These are phyloP conservation scores for Coffea humblotiana DNA, from an alignment of 305 asterid species.

Conservation along the genomic window DNA sequence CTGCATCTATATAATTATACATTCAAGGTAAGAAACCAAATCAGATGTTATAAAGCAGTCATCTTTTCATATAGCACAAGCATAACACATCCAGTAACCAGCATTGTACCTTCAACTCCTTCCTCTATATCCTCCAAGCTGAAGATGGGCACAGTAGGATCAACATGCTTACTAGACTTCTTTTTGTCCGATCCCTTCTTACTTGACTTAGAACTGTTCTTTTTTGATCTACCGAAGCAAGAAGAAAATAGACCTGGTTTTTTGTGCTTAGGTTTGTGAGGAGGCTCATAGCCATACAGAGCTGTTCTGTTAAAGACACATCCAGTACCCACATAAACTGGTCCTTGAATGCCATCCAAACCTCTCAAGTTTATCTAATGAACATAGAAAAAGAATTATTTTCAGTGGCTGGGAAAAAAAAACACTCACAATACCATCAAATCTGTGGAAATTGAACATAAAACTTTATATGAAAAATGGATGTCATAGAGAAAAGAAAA, in stretches of 20 bases:
- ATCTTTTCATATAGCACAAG: background rate
- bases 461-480: background rate
- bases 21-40: background rate
- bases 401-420: slow-evolving; percentile 16
- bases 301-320: slow-evolving; percentile 99
- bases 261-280: slow-evolving; percentile 80
- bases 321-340: slow-evolving; percentile 98
- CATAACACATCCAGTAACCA: background rate
- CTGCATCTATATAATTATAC: background rate
- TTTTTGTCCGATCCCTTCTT: slow-evolving; percentile 88
- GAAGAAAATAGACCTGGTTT: slow-evolving; percentile 62
- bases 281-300: slow-evolving; percentile 94
- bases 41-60: slow-evolving; percentile 5
- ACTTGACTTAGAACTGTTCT: slow-evolving; percentile 71
- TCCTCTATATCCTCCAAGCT: slow-evolving; percentile 97
- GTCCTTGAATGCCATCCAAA: slow-evolving; percentile 98
- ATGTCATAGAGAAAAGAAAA: background rate
- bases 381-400: slow-evolving; percentile 7
- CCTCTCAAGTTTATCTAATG: slow-evolving; percentile 95
- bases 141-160: slow-evolving; percentile 92
- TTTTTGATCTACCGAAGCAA: slow-evolving; percentile 74
- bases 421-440: background rate
- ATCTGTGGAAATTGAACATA: no score
- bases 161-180: slow-evolving; percentile 84
- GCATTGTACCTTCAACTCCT: slow-evolving; percentile 83